phyloP scores from a whole-genome alignment of 495 filamentous ascomycete genomes.

The Penicillium mononematosum region DNA sequence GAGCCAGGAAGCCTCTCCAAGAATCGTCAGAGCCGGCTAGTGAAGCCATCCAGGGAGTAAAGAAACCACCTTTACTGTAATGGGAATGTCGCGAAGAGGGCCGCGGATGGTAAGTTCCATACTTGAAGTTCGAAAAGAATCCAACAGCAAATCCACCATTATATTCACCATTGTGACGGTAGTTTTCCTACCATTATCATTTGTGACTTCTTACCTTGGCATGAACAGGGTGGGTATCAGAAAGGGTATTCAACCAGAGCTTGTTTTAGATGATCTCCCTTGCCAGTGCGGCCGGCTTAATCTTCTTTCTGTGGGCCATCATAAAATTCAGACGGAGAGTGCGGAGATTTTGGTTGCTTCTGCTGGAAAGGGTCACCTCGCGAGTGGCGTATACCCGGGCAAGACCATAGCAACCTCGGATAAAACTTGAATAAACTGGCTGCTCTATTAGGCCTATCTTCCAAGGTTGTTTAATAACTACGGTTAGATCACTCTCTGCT shows the following conservation, averaged over 20 bases:
- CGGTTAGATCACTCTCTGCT: too few species aligned
- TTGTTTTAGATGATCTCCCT: conserved; percentile 50
- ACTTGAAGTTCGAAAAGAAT: conserved; percentile 17
- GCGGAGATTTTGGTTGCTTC: not conserved
- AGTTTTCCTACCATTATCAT: conserved; percentile 43
- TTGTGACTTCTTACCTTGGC: conserved; percentile 36
- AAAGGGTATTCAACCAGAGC: conserved; percentile 46
- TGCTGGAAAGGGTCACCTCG: too few species aligned
- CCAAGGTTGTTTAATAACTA: too few species aligned
- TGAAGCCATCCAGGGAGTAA: too few species aligned
- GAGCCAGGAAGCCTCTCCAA: too few species aligned
- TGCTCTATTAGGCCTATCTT: too few species aligned
- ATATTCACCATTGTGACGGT: conserved; percentile 44
- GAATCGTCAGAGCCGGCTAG: too few species aligned
- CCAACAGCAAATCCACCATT: conserved; percentile 25
- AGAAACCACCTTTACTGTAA: too few species aligned
- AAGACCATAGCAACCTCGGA: too few species aligned
- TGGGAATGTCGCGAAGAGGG: too few species aligned
- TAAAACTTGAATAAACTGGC: too few species aligned
- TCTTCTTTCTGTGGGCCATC: not conserved
- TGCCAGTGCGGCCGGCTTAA: conserved; percentile 20
- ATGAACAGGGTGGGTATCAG: conserved; percentile 51
- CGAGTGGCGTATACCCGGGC: too few species aligned
- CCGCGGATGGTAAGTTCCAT: not conserved
- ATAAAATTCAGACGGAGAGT: not conserved